Conservation (phyloP, 805 yeast species). For the Metschnikowia peoriensis region DNA sequence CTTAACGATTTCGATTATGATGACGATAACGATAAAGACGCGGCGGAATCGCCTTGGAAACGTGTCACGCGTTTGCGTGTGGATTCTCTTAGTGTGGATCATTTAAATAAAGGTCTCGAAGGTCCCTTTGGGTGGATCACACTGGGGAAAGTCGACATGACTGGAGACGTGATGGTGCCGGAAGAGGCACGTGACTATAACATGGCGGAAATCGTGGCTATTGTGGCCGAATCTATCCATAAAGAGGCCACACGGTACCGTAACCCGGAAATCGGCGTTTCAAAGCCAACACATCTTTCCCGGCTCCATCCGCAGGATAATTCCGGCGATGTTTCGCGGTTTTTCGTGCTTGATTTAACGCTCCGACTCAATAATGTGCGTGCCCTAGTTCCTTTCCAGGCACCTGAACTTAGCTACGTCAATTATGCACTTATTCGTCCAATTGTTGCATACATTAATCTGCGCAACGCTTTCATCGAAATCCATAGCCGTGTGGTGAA, state of each 20-base stretch:
- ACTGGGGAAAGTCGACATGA: conserved; percentile 86
- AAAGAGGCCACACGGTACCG: conserved; percentile 47
- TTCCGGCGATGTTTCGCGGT: conserved; percentile 43
- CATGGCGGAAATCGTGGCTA: conserved; percentile 47
- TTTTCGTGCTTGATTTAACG: conserved; percentile 75
- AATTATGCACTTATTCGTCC: conserved; percentile 92
- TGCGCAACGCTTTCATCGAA: conserved; percentile 85
- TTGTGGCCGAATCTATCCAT: conserved; percentile 46
- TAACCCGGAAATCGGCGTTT: conserved; percentile 30
- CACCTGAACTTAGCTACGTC: conserved; percentile 84
- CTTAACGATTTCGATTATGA: conserved; percentile 42
- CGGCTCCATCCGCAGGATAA: conserved; percentile 22
- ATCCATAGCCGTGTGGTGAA: conserved; percentile 80
- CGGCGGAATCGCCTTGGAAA: conserved; percentile 43
- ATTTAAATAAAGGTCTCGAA: conserved; percentile 80
- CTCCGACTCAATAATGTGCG: conserved; percentile 80
- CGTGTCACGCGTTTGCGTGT: conserved; percentile 76
- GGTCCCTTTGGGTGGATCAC: conserved; percentile 99
- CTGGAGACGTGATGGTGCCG: conserved; percentile 87
- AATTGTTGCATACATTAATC: conserved; percentile 91
- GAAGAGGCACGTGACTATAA: conserved; percentile 52
- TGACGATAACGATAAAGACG: conserved; percentile 3
- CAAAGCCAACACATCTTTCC: conserved; percentile 30
- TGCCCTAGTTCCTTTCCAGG: conserved; percentile 84
- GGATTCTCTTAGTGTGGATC: conserved; percentile 84